A percentile compares a stretch with the other conserved stretches of the same genome.
Evolutionary conservation across 306 rosid species (phyloP).

Genomic region (Casuarina cunninghamiana): DNA sequence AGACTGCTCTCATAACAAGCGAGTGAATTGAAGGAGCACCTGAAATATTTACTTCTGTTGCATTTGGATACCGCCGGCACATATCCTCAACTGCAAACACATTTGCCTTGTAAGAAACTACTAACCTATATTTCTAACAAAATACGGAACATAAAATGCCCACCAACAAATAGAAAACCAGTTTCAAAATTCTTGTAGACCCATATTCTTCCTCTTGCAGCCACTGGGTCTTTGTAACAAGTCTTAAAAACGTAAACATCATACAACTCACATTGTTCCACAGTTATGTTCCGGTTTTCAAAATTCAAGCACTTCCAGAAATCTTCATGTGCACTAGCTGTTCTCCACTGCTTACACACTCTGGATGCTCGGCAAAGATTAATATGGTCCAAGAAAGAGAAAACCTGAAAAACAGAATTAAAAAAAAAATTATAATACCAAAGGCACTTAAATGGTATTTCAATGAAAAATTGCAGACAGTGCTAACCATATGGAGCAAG

Average conservation of each 20-base stretch:
- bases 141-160: not conserved
- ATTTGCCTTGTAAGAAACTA: constrained; percentile 22
- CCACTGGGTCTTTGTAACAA: not conserved
- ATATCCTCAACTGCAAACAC: constrained; percentile 80
- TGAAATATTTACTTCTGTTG: constrained; percentile 78
- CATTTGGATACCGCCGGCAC: constrained; percentile 96
- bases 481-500: constrained; percentile 85
- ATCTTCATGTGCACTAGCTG: constrained; percentile 96
- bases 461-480: not conserved
- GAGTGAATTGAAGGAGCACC: constrained; percentile 58
- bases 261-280: constrained; percentile 79
- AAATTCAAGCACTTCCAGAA: constrained; percentile 91
- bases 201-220: not conserved
- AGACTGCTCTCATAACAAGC: constrained; percentile 81
- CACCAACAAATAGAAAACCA: not conserved
- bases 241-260: not conserved
- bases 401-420: constrained; percentile 52
- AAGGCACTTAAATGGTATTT: not conserved
- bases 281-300: constrained; percentile 82
- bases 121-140: constrained; percentile 14
- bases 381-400: constrained; percentile 89
- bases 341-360: constrained; percentile 93
- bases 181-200: not conserved
- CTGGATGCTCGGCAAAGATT: constrained; percentile 93
- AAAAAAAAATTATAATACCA: constrained; percentile 1